phyloP scores from a whole-genome alignment of 2,329 filamentous ascomycete species.

The Peltaster fructicola region DNA sequence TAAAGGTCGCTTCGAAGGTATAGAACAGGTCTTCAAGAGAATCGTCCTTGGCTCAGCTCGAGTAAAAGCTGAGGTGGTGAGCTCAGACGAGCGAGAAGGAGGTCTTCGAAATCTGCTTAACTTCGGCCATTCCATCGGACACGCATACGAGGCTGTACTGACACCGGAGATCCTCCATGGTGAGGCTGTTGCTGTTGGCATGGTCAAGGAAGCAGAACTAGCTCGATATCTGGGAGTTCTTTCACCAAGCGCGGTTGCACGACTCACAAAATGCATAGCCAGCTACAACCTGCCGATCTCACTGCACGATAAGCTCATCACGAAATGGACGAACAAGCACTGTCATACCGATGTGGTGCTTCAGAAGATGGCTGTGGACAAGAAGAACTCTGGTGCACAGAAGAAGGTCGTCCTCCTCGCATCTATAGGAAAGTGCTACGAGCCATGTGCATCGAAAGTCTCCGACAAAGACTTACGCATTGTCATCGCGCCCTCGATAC shows the following conservation, averaged over 20 bases:
- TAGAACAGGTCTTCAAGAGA: constrained; percentile 34
- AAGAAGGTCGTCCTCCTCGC: constrained; percentile 93
- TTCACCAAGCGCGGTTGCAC: constrained; percentile 70
- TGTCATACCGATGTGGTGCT: constrained; percentile 77
- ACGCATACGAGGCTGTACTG: constrained; percentile 87
- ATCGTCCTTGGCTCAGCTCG: constrained; percentile 79
- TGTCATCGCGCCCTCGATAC: constrained; percentile 62
- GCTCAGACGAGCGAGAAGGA: constrained; percentile 82
- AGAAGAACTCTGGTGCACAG: constrained; percentile 89
- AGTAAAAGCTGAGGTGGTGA: constrained; percentile 89
- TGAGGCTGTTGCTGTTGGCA: constrained; percentile 89
- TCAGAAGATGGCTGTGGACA: constrained; percentile 91
- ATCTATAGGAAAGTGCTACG: constrained; percentile 72
- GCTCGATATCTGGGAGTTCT: constrained; percentile 77
- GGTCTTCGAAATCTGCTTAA: constrained; percentile 88
- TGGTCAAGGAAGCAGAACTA: constrained; percentile 94
- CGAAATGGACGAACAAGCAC: constrained; percentile 67
- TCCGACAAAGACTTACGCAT: constrained; percentile 68
- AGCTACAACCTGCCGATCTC: constrained; percentile 82
- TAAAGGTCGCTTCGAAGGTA: constrained; percentile 46
- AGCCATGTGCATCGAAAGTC: constrained; percentile 79
- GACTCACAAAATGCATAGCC: constrained; percentile 82
- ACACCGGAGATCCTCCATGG: constrained; percentile 92
- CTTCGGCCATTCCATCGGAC: constrained; percentile 94
- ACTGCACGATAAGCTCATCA: constrained; percentile 64